Base-by-base conservation (phyloP, 148 eudicot genomes). In the Limonium bicolor region DNA sequence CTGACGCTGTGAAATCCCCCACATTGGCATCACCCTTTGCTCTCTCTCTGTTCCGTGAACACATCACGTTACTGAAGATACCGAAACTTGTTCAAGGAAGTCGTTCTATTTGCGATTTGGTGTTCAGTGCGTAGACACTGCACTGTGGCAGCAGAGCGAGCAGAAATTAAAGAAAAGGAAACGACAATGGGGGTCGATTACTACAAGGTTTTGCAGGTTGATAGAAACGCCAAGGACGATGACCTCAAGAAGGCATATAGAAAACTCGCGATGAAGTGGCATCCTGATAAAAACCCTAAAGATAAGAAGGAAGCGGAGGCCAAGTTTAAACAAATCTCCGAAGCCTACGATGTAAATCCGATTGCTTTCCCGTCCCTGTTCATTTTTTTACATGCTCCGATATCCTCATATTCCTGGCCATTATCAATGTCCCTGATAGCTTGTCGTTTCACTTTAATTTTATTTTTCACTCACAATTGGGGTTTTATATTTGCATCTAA, bases 241-340 rank as follows among this genome's bases (percentile, higher is more conserved):
- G 62, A 58, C 36, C 40, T 58, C 20, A 58, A 58, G 41, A 58
- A 58, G 49, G 55, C 62, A 3, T 58, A 58, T 58, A 54, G 62
- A 14, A 58, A 58, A 26, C 55, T 58, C 23, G 62, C 62, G 23
- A 55, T 43, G 48, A 43, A 43, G 29, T 43, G 48, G 48, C 48
- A 43, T 20, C 48, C 48, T 6, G 48, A 43, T 31, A 43, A 43
- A 43, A 43, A 43, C 48, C 48, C 48, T 43, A 43, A 43, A 14
- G 16, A 20, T 41, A 58, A 58, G 30, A 58, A 58, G 40, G 62
- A 58, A 8, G 62, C 62, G 15, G 62, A 58, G 33, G 48, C 62
- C 31, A 58, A 58, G 41, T 58, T 58, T 48, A 58, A 15, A 36
- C 36, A 48, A 26, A 48, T 48, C 39, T 48, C 51, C 25, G 51